phyloP scores from a whole-genome alignment of 495 filamentous ascomycete species.

The Cudoniella acicularis region DNA sequence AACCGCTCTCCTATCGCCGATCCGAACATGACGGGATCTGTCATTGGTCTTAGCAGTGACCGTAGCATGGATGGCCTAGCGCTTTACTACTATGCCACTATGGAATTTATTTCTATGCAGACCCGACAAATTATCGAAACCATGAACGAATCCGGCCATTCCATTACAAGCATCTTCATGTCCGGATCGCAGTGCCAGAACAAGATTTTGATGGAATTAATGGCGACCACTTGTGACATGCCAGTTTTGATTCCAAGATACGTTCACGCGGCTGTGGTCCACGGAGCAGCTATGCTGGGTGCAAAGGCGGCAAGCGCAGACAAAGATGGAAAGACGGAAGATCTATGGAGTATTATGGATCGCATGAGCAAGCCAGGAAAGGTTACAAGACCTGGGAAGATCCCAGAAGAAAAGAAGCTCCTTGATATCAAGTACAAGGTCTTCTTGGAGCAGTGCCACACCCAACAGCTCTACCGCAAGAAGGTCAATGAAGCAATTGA shows the following conservation, averaged over 20 bases:
- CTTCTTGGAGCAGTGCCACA: constrained; percentile 73
- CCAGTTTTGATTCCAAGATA: constrained; percentile 90
- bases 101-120: constrained; percentile 97
- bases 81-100: constrained; percentile 84
- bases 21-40: constrained; percentile 81
- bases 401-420: constrained; percentile 71
- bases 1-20: constrained; percentile 94
- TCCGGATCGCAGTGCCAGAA: constrained; percentile 97
- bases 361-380: constrained; percentile 93
- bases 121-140: constrained; percentile 91
- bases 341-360: constrained; percentile 94
- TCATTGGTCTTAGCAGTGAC: constrained; percentile 82
- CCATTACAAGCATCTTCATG: constrained; percentile 93
- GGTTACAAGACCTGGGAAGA: constrained; percentile 65
- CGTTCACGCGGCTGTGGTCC: constrained; percentile 91
- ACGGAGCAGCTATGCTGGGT: constrained; percentile 94
- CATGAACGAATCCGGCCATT: constrained; percentile 83
- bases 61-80: constrained; percentile 81
- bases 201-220: constrained; percentile 80
- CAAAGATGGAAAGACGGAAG: constrained; percentile 71
- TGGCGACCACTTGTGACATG: constrained; percentile 86
- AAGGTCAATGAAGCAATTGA: constrained; percentile 60
- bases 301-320: constrained; percentile 86
- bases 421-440: constrained; percentile 81
- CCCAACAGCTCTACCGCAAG: constrained; percentile 68